Conservation (phyloP, 2,329 filamentous ascomycete genomes). For the Cladorrhinum sp. region DNA sequence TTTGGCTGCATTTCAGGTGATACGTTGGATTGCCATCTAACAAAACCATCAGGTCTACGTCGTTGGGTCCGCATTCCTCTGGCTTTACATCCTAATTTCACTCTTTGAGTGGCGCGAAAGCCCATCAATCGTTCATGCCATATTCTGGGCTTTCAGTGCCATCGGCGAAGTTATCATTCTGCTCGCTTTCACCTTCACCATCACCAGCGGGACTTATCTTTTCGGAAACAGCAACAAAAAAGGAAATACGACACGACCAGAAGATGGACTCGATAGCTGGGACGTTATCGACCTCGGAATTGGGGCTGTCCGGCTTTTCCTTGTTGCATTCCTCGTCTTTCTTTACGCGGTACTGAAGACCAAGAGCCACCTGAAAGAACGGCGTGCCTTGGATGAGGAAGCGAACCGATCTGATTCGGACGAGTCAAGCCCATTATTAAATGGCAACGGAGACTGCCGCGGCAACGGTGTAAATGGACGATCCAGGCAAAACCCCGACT, state of each 20-base stretch:
- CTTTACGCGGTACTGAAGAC: slow-evolving; percentile 54
- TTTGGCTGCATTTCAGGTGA: not conserved
- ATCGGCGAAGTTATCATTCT: slow-evolving; percentile 71
- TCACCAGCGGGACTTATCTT: slow-evolving; percentile 50
- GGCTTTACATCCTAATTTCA: slow-evolving; percentile 80
- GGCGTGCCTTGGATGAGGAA: slow-evolving; percentile 43
- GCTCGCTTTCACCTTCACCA: slow-evolving; percentile 63
- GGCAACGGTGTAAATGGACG: slow-evolving; percentile 22
- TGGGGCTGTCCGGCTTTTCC: slow-evolving; percentile 64
- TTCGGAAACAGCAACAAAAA: slow-evolving; percentile 30
- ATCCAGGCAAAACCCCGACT: slow-evolving; percentile 27
- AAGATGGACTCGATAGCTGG: slow-evolving; percentile 43
- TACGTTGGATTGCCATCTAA: slow-evolving; percentile 15
- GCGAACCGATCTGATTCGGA: slow-evolving; percentile 37
- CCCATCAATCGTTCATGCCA: slow-evolving; percentile 74
- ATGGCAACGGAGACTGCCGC: slow-evolving; percentile 38
- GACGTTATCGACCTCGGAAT: slow-evolving; percentile 64
- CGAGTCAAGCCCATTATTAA: slow-evolving; percentile 64
- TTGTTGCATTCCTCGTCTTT: slow-evolving; percentile 46
- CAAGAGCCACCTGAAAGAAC: slow-evolving; percentile 41
- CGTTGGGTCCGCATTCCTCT: slow-evolving; percentile 80
- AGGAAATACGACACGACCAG: slow-evolving; percentile 42
- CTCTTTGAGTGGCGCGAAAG: slow-evolving; percentile 80
- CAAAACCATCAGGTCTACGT: slow-evolving; percentile 69
- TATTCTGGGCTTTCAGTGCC: slow-evolving; percentile 74